These are phyloP conservation scores for Cydonia oblonga DNA, from an alignment of 331 rosid species.

Conservation along the genomic window DNA sequence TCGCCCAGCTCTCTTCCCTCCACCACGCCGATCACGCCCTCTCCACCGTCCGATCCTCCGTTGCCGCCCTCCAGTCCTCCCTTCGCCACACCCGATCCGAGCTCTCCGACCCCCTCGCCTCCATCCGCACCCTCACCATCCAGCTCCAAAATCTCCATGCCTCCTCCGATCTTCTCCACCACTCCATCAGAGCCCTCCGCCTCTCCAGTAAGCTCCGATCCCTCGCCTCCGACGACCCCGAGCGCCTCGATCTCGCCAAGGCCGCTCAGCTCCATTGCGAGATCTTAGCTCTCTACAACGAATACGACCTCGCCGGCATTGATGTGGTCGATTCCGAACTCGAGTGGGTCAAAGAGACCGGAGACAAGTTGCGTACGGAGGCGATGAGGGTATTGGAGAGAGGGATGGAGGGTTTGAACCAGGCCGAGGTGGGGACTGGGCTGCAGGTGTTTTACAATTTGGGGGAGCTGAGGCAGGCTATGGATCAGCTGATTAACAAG, in stretches of 20 bases:
- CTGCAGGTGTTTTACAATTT: slow-evolving; percentile 91
- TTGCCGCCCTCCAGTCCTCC: slow-evolving; percentile 77
- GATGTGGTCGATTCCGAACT: slow-evolving; percentile 72
- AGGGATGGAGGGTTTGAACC: slow-evolving; percentile 96
- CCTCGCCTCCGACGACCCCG: slow-evolving; percentile 49
- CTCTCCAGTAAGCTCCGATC: slow-evolving; percentile 81
- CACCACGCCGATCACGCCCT: slow-evolving; percentile 85
- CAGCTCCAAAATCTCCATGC: slow-evolving; percentile 77
- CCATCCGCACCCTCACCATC: slow-evolving; percentile 45
- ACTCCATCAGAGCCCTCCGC: slow-evolving; percentile 76
- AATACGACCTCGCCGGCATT: slow-evolving; percentile 63
- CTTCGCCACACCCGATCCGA: slow-evolving; percentile 83
- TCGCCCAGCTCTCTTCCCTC: slow-evolving; percentile 81
- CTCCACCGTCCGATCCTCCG: slow-evolving; percentile 70
- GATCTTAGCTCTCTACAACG: slow-evolving; percentile 57
- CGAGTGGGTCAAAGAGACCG: slow-evolving; percentile 64
- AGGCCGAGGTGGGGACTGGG: slow-evolving; percentile 94
- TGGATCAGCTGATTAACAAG: slow-evolving; percentile 60
- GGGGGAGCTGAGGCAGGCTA: slow-evolving; percentile 68
- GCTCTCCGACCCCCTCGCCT: slow-evolving; percentile 67
- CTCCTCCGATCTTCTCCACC: slow-evolving; percentile 66
- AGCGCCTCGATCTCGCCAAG: slow-evolving; percentile 79
- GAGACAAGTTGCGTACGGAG: slow-evolving; percentile 58
- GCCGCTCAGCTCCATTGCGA: slow-evolving; percentile 84
- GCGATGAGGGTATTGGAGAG: slow-evolving; percentile 77